Percentiles rank a stretch among this genome's conserved stretches.
phyloP scores from a whole-genome alignment of 345 rosid genomes.

The Salix viminalis region DNA sequence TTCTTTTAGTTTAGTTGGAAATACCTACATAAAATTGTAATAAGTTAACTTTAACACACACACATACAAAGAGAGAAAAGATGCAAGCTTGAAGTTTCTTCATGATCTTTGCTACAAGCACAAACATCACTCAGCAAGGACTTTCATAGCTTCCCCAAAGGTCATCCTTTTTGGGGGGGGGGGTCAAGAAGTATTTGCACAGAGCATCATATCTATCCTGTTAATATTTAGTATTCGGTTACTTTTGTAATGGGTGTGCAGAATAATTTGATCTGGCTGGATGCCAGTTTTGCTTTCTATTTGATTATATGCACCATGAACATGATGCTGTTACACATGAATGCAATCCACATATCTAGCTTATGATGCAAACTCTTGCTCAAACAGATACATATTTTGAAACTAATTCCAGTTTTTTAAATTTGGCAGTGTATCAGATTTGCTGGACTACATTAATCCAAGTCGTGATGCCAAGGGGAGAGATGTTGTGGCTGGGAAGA shows the following conservation, averaged over 20 bases:
- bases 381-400: background rate
- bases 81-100: background rate
- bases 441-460: constrained; percentile 93
- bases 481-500: constrained; percentile 53
- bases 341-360: constrained; percentile 2
- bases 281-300: background rate
- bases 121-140: background rate
- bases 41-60: background rate
- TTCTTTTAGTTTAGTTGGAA: background rate
- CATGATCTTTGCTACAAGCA: background rate
- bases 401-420: constrained; percentile 24
- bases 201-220: background rate
- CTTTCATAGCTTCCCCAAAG: background rate
- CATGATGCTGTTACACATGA: background rate
- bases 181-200: background rate
- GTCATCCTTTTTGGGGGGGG: background rate
- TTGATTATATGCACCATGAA: background rate
- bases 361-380: constrained; percentile 4
- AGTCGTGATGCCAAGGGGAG: constrained; percentile 72
- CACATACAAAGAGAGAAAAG: background rate
- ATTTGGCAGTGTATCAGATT: constrained; percentile 81
- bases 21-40: background rate
- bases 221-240: background rate
- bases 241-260: background rate
- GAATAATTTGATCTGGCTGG: background rate